Base-by-base conservation (phyloP, 2,329 filamentous ascomycete genomes). In the Chaetomium sp. region DNA sequence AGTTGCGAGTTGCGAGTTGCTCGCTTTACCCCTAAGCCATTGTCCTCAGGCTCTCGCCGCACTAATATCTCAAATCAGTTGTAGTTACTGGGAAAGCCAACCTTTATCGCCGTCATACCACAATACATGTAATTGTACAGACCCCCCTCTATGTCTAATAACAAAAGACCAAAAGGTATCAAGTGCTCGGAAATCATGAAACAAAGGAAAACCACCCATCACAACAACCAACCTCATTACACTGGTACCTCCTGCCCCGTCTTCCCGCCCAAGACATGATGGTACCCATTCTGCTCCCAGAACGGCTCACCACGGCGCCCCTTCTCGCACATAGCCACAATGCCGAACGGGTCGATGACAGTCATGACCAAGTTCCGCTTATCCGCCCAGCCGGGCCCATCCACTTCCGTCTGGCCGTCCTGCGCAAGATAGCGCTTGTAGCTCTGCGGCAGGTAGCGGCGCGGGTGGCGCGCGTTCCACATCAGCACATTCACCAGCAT, bases 401-500 rank as follows among this genome's bases (percentile, higher is more conserved):
- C 73, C 47, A 84, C 71, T 73, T 85, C 83, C 0, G 80, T 81
- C 4, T 75, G 69, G 1, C 83, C 82, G 70, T 86, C 83, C 58
- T 72, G 72, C 1, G 78, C 77, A 2, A 87, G 77, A 70, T 85
- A 85, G 4, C 82, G 76, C 64, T 79, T 81, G 55, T 79, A 79
- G 65, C 76, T 79, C 64, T 74, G 70, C 0, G 85, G 85, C 16
- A 87, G 72, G 69, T 77, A 85, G 29, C 76, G 76, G 42, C 83
- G 77, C 21, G 84, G 83, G 67, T 86, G 81, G 5, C 80, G 74
- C 2, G 77, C 42, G 65, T 85, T 87, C 72, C 83, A 78, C 69
- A 87, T 70, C 31, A 77, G 73, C 9, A 76, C 76, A 68, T 87
- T 87, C 56, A 70, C 47, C 1, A 86, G 68, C 85, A 87, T 87